Percentiles rank a stretch among this genome's conserved stretches.
Conservation (phyloP, 768 basidiomycete genomes). For the Lactarius indigo region DNA sequence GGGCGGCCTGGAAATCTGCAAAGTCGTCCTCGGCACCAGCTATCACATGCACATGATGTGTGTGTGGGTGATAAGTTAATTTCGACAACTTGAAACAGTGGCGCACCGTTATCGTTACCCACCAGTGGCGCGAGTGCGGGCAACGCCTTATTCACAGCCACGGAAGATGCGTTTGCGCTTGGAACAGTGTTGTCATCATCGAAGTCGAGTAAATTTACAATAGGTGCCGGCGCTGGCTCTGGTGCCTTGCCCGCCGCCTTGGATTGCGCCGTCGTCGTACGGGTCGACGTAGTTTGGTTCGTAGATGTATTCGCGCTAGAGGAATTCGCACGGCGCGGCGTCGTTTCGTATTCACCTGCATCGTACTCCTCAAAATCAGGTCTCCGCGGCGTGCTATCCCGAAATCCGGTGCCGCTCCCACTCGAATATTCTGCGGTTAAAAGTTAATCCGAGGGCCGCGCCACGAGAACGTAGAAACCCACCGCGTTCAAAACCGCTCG, state of each 20-base stretch:
- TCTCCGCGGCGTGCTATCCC: constrained; percentile 51
- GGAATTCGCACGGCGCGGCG: constrained; percentile 40
- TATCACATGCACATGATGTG: neutral
- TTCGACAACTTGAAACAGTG: neutral
- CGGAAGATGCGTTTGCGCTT: constrained; percentile 22
- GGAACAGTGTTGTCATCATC: constrained; percentile 58
- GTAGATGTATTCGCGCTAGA: constrained; percentile 33
- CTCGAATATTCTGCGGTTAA: constrained; percentile 21
- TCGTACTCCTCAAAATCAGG: constrained; percentile 88
- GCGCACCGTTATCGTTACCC: constrained; percentile 28
- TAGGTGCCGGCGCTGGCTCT: constrained; percentile 38
- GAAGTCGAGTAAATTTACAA: constrained; percentile 75
- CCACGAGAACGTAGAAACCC: neutral
- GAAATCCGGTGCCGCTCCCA: constrained; percentile 54
- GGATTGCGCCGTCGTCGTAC: constrained; percentile 29
- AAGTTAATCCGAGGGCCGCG: constrained; percentile 2
- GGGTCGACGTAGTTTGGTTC: constrained; percentile 33
- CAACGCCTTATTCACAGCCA: constrained; percentile 49
- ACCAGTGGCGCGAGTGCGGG: constrained; percentile 39
- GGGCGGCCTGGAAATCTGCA: constrained; percentile 79
- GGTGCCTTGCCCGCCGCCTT: constrained; percentile 35
- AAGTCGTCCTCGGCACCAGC: constrained; percentile 70
- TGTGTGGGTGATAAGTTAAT: neutral
- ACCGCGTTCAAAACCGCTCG: constrained; percentile 39
- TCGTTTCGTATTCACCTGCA: constrained; percentile 87